A percentile compares a stretch with the other conserved stretches of the same genome.
phyloP scores from a whole-genome alignment of 108 stramenopile species.

The Cyclostephanos invisitatus region DNA sequence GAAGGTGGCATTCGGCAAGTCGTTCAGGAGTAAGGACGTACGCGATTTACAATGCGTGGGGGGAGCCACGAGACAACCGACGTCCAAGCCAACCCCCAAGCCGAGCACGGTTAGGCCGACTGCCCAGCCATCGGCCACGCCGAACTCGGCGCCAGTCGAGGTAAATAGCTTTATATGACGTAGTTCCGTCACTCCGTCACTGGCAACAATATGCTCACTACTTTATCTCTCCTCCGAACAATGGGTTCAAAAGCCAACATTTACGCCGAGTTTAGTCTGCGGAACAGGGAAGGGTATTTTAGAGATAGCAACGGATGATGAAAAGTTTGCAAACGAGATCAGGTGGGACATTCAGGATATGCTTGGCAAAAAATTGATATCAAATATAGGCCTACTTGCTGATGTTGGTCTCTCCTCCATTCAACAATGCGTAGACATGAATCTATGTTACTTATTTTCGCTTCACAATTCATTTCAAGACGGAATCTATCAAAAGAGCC shows the following conservation, averaged over 20 bases:
- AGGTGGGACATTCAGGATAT: conserved; percentile 31
- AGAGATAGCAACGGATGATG: conserved; percentile 29
- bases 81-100: conserved; percentile 18
- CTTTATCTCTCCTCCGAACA: neutral
- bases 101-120: conserved; percentile 10
- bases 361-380: conserved; percentile 19
- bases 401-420: conserved; percentile 5
- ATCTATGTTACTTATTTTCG: conserved; percentile 32
- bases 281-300: conserved; percentile 11
- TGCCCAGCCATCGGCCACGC: neutral
- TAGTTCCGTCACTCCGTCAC: neutral
- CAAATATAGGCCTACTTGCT: conserved; percentile 4
- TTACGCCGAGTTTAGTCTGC: conserved; percentile 7
- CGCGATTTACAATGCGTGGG: conserved; percentile 27
- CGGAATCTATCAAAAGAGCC: conserved; percentile 1
- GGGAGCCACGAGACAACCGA: conserved; percentile 19
- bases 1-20: conserved; percentile 34
- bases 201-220: neutral
- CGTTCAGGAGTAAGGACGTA: conserved; percentile 28
- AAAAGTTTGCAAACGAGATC: conserved; percentile 25
- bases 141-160: neutral
- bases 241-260: conserved; percentile 23
- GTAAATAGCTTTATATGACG: neutral
- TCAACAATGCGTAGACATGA: conserved; percentile 16
- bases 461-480: conserved; percentile 16